Base-by-base conservation (phyloP, 805 yeast genomes). In the Kockiozyma suomiensis region DNA sequence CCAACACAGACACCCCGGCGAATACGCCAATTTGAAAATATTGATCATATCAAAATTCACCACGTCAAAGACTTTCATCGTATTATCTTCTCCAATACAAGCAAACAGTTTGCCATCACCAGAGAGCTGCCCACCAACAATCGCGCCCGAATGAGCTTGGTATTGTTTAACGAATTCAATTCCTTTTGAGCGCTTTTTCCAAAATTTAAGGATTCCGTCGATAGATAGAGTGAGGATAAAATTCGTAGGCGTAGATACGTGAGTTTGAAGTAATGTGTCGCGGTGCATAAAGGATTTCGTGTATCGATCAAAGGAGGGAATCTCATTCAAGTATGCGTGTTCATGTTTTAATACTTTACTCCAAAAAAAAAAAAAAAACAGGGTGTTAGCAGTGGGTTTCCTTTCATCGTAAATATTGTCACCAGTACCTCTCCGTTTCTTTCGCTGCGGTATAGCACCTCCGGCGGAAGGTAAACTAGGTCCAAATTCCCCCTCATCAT, bases 191-290 rank as follows among this genome's bases (percentile, higher is more conserved):
- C 48, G 45, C 41, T 66, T 58, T 25, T 59, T 65, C 78, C 78
- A 75, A 53, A 75, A 71, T 59, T 75, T 75, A 47, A 75, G 55
- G n/a, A 60, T 54, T 2, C 78, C 78, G 50, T 75, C 78, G 17
- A 33, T 51, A 5, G 76, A 72, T 1, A 70, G 68, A 0, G 76
- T 70, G 2, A 69, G 68, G 3, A 75, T 48, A 33, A 73, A 63
- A 25, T 64, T 61, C 38, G 61, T 58, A 25, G 56, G 56, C 28
- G 62, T 42, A 19, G 65, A 49, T 25, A 68, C 57, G 32, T 30
- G 52, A 8, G 63, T 57, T 7, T 42, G 43, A 5, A 62, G 47
- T 7, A 70, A 48, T 8, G 7, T 26, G 5, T 56, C 67, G 13
- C 62, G 57, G 40, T 71, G 73, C 68, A 64, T 62, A 54, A 53